Evolutionary conservation across 257 asterid species (phyloP), one percentile per base, ranked within the genome.

Genomic region (Thymus quinquecostatus): DNA sequence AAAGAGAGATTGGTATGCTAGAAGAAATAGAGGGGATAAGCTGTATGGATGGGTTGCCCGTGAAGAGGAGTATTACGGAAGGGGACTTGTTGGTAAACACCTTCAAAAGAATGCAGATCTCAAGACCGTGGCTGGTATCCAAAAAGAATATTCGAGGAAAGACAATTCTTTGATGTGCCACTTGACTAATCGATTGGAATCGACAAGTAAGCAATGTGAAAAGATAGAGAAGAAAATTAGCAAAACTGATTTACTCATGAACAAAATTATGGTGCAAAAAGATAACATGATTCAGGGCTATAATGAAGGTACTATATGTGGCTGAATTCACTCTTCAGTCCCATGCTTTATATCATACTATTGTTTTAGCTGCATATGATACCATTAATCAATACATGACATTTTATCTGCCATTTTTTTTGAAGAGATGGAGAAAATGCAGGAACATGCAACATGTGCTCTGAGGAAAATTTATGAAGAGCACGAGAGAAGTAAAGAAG

Each of bases 1-100:
- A 34, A 93, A 85, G 78, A 83, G 72, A 50, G 94, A 89, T 75
- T 93, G 94, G 92, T 8, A 69, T 49, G 55, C 58, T n/a, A 36
- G 78, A 38, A 78, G 71, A 55, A 34, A 71, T 7, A 87, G 60
- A 75, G 88, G 88, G 27, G 83, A 84, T 69, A 77, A 83, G 78
- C 47, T 82, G 55, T 89, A 87, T 69, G 98, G 85, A 30, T 93
- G 98, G 98, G 84, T 93, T 76, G 96, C 98, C 29, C 88, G 97
- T 65, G 84, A 72, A 55, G 91, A 87, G 36, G 98, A 93, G 5
- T 93, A 80, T 60, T 1, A 64, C 48, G 70, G 60, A 11, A n/a
- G 58, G 21, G 86, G 84, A 33, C 73, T 75, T 69, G 70, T 89
- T 40, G 95, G 96, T n/a, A 86, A 86, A 63, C 81, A 82, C 79